These are phyloP conservation scores for Mycena sanguinolenta DNA, from an alignment of 768 basidiomycete genomes.

Conservation along the genomic window DNA sequence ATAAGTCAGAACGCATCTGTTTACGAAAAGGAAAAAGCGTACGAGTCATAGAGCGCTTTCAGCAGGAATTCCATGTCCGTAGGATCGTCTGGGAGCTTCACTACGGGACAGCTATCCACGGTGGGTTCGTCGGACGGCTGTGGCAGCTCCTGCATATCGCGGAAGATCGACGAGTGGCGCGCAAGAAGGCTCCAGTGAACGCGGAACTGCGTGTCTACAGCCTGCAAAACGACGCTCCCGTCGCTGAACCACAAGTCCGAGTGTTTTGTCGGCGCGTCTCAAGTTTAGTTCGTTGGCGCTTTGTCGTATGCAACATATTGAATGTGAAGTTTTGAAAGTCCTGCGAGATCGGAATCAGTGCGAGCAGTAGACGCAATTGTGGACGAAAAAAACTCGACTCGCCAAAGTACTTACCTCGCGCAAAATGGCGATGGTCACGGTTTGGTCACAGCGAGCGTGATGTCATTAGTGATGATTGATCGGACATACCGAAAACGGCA, in stretches of 20 bases:
- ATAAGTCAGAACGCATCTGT: not conserved
- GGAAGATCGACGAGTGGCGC: slow-evolving; percentile 17
- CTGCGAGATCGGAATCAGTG: too few species aligned
- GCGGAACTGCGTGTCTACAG: slow-evolving; percentile 19
- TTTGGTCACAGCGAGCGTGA: too few species aligned
- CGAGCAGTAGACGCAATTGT: too few species aligned
- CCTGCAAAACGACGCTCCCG: slow-evolving; percentile 23
- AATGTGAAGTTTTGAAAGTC: too few species aligned
- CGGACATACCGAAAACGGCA: too few species aligned
- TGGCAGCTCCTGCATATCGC: slow-evolving; percentile 14
- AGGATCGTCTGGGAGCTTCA: slow-evolving; percentile 7
- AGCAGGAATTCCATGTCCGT: slow-evolving; percentile 9
- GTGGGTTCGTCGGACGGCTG: slow-evolving; percentile 17
- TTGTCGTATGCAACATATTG: too few species aligned
- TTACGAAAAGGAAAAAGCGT: too few species aligned
- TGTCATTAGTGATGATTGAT: too few species aligned
- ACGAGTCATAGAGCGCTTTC: not conserved
- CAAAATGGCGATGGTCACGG: too few species aligned
- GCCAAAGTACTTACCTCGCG: too few species aligned
- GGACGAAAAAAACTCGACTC: too few species aligned
- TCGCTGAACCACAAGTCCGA: slow-evolving; percentile 5
- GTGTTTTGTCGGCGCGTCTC: not conserved
- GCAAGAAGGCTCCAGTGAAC: slow-evolving; percentile 28
- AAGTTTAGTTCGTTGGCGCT: not conserved
- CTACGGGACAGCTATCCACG: slow-evolving; percentile 23